Percentiles rank a stretch among this genome's conserved stretches.
phyloP scores from a whole-genome alignment of 176 grass and related monocot genomes.

The Aegilops speltoides region DNA sequence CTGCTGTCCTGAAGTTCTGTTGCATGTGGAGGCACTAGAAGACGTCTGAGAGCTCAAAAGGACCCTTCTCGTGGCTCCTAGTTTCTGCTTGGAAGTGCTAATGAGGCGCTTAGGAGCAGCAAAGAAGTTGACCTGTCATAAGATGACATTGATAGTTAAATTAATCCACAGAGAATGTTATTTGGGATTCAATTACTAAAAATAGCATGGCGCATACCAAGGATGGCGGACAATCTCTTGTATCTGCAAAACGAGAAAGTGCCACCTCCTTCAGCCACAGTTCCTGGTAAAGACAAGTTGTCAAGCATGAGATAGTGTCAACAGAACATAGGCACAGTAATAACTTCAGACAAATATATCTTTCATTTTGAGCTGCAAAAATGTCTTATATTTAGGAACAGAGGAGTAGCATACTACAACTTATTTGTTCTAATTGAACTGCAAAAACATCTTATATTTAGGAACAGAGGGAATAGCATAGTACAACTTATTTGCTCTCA shows the following conservation, averaged over 20 bases:
- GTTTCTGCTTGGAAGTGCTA: constrained; percentile 57
- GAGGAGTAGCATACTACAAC: too few species aligned
- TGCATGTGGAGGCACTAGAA: constrained; percentile 42
- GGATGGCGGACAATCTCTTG: constrained; percentile 71
- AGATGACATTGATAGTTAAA: constrained; percentile 5
- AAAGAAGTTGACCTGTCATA: constrained; percentile 76
- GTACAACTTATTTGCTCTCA: background rate
- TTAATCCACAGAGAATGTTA: constrained; percentile 22
- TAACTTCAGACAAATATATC: background rate
- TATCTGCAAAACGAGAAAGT: constrained; percentile 79
- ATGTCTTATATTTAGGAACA: too few species aligned
- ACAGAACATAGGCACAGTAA: constrained; percentile 16
- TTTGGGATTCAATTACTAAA: constrained; percentile 29
- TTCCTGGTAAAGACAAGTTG: constrained; percentile 69
- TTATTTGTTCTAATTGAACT: too few species aligned
- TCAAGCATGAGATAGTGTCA: constrained; percentile 49
- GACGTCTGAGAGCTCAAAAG: constrained; percentile 41
- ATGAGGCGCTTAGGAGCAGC: constrained; percentile 70
- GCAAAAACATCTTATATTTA: too few species aligned
- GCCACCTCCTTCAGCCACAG: constrained; percentile 81
- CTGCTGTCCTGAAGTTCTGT: constrained; percentile 42
- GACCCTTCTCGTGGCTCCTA: constrained; percentile 41
- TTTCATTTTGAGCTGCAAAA: too few species aligned
- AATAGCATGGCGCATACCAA: constrained; percentile 58
- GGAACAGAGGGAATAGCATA: background rate